phyloP scores from a whole-genome alignment of 2,329 filamentous ascomycete genomes.

The Mariannaea sp. region DNA sequence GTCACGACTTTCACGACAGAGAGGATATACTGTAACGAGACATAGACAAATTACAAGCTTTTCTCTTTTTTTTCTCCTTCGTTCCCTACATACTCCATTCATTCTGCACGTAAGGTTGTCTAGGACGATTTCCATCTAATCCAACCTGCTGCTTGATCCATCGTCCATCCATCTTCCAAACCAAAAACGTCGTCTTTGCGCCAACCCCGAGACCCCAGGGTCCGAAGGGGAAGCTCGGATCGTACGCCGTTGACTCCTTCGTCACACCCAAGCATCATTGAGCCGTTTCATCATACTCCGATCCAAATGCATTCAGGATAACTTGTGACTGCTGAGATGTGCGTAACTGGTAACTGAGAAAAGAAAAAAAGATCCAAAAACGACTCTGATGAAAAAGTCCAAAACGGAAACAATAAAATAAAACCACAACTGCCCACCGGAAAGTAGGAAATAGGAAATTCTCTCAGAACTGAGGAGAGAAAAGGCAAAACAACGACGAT shows the following conservation, averaged over 20 bases:
- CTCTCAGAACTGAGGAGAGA: conserved; percentile 17
- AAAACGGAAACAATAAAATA: conserved; percentile 18
- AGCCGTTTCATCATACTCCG: conserved; percentile 38
- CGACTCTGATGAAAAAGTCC: conserved; percentile 13
- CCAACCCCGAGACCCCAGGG: conserved; percentile 25
- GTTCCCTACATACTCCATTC: conserved; percentile 29
- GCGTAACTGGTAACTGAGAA: conserved; percentile 24
- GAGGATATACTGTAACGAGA: neutral
- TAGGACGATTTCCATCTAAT: conserved; percentile 33
- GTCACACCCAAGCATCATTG: conserved; percentile 29
- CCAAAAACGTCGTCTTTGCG: conserved; percentile 33
- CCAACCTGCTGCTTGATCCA: conserved; percentile 33
- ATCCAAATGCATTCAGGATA: conserved; percentile 38
- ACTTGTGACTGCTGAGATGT: conserved; percentile 34
- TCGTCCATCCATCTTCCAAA: conserved; percentile 19
- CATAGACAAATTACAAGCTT: conserved; percentile 21
- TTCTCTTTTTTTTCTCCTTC: too few species aligned
- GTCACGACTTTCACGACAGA: conserved; percentile 4
- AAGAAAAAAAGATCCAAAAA: neutral
- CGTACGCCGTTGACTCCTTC: conserved; percentile 25
- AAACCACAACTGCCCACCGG: conserved; percentile 24
- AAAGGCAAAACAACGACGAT: neutral
- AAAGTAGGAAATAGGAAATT: conserved; percentile 9
- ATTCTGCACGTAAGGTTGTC: conserved; percentile 34
- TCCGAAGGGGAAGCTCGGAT: conserved; percentile 28